Evolutionary conservation across 176 grass and related monocot genomes (phyloP), one percentile per base, ranked within the genome.

Genomic region (Hyparrhenia diplandra): DNA sequence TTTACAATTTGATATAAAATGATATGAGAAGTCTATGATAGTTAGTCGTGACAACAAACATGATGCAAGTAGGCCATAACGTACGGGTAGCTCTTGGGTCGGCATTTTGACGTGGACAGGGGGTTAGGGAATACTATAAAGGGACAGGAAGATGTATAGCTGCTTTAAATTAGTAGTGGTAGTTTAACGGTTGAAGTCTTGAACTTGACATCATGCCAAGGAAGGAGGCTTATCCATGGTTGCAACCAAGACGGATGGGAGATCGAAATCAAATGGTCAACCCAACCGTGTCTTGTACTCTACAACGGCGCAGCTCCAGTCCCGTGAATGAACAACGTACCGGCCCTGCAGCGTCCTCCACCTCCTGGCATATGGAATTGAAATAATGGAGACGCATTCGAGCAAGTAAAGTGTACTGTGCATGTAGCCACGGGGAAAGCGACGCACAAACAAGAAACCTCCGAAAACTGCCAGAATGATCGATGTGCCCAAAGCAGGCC

Each of bases 221-320:
- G 31, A 67, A 17, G 30, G 64, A 67, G 13, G 60, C 25, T 63
- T 63, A 30, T 64, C 6, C 0, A 65, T 34, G 63, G 63, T 20
- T 37, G 64, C 9, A n/a, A 8, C 64, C 34, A 67, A 13, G 64
- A 39, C 20, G 9, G 32, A n/a, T 67, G 64, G 64, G 64, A 67
- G 32, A 12, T 67, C 64, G 64, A 23, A 39, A 67, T 67, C 64
- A 67, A n/a, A 12, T 12, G 18, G 64, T 67, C n/a, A n/a, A n/a
- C n/a, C n/a, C 64, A 67, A 67, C 64, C 64, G 64, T 67, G 64
- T 29, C 32, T 67, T 37, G 64, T 67, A 67, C 64, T 67, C 64
- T 31, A 67, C 21, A 67, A 67, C 18, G 64, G 64, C 34, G 34
- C 64, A 30, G 32, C 64, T 67, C 64, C 20, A 9, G 10, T 39